Evolutionary conservation across 1,284 basidiomycete species (phyloP), one percentile per base, ranked within the genome.

Genomic region (Austroboletus niveus): DNA sequence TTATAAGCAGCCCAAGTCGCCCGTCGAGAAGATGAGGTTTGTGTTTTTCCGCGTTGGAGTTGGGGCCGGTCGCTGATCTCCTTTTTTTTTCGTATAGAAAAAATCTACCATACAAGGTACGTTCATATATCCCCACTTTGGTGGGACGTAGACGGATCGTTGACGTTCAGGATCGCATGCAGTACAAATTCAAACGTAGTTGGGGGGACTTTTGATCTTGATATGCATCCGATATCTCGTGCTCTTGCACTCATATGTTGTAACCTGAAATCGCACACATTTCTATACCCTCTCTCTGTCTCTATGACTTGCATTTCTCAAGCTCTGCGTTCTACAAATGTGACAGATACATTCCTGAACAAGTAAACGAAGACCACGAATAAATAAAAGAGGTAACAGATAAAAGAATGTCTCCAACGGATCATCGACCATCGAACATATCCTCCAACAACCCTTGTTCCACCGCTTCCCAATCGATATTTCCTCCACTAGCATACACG

Each of bases 111-210:
- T 92, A 92, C 79, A 92, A 92, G 85, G 90, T 92, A 73, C 63
- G 63, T 64, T 61, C 24, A 30, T 53, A 35, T 46, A 7, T 44
- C 42, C 42, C 2, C 8, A 34, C 32, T 46, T 17, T 32, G 29
- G 40, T 24, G n/a, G 29, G 47, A 42, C 40, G 45, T 45, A 57
- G 58, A 61, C 60, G 64, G 73, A 68, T 8, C 66, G 60, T 69
- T 73, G 57, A 81, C 75, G 55, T 71, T 61, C 60, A 81, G 80
- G 75, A 73, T 55, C 78, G 77, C 47, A 76, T 86, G 70, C 82
- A 92, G 90, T 92, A 91, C 72, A 92, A 92, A 71, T 90, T 92
- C 81, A 81, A 84, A 48, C 81, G 87, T 48, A 88, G 75, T 59
- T 92, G 89, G 87, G 88, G 88, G 35, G 89, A 92, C 69, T 92